A percentile compares a stretch with the other conserved stretches of the same genome.
Evolutionary conservation across 345 rosid species (phyloP).

Genomic region (Gossypium longicalyx): DNA sequence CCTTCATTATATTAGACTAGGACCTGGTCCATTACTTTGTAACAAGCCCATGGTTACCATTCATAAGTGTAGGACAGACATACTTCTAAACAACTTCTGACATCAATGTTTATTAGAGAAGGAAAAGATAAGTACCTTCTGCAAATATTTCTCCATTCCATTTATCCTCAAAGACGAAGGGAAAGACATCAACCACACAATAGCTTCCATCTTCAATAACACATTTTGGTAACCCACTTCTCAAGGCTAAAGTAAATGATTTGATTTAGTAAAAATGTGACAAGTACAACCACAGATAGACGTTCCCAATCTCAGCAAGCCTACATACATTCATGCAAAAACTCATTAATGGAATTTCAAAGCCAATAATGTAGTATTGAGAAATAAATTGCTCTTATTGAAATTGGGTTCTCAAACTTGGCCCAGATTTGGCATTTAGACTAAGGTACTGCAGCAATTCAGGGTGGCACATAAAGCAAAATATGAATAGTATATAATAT

Average conservation of each 20-base stretch:
- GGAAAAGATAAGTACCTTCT: background rate
- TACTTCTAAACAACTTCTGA: background rate
- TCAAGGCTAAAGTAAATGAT: background rate
- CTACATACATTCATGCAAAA: background rate
- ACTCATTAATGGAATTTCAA: background rate
- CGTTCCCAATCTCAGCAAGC: background rate
- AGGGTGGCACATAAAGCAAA: background rate
- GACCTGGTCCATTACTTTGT: no score
- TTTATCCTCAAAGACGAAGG: background rate
- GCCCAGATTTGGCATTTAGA: background rate
- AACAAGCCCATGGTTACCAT: no score
- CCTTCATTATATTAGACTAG: no score
- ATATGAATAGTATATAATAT: background rate
- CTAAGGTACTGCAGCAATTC: background rate
- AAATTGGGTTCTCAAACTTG: background rate
- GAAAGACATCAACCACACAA: background rate
- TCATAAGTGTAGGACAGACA: no score
- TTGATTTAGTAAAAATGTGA: background rate
- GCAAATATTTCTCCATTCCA: background rate
- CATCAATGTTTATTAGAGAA: background rate
- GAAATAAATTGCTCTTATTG: background rate
- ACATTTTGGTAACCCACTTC: background rate
- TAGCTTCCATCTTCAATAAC: background rate
- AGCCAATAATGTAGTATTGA: background rate
- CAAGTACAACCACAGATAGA: background rate